Evolutionary conservation across 2,329 filamentous ascomycete species (phyloP).

Genomic region (Xylaria sp.): DNA sequence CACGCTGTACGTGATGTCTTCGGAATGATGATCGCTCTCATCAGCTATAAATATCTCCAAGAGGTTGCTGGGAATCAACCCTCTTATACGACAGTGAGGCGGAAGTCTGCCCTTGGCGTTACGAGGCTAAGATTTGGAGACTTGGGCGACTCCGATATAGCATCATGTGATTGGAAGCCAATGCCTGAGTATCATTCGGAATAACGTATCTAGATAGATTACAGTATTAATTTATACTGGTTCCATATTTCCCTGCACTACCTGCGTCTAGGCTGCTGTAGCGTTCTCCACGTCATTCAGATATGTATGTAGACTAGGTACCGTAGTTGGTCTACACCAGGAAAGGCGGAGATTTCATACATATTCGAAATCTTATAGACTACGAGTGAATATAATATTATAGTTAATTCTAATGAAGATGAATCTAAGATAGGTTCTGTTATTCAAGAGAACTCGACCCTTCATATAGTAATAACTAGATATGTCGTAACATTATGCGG

Average conservation of each 20-base stretch:
- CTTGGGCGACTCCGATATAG: background rate
- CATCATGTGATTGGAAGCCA: slow-evolving; percentile 28
- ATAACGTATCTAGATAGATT: slow-evolving; percentile 5
- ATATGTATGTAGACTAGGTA: background rate
- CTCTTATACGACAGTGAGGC: background rate
- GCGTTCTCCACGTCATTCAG: slow-evolving; percentile 17
- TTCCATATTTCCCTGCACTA: slow-evolving; percentile 3
- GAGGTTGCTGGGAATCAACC: background rate
- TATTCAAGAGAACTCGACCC: background rate
- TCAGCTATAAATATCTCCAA: background rate
- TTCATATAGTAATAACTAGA: background rate
- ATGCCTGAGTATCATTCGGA: background rate
- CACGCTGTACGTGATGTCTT: background rate
- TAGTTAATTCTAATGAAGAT: background rate
- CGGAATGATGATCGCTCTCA: background rate
- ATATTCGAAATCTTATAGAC: background rate
- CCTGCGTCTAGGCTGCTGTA: slow-evolving; percentile 3
- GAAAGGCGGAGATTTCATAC: background rate
- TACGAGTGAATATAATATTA: too few relatives aligned
- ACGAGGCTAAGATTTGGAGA: slow-evolving; percentile 3
- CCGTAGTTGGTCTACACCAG: background rate
- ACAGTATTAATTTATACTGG: slow-evolving; percentile 2
- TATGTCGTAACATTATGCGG: background rate
- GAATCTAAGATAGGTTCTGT: background rate
- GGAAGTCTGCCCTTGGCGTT: background rate